These are phyloP conservation scores for Fusarium lateritium DNA, from an alignment of 2,329 filamentous ascomycete species.

Conservation along the genomic window DNA sequence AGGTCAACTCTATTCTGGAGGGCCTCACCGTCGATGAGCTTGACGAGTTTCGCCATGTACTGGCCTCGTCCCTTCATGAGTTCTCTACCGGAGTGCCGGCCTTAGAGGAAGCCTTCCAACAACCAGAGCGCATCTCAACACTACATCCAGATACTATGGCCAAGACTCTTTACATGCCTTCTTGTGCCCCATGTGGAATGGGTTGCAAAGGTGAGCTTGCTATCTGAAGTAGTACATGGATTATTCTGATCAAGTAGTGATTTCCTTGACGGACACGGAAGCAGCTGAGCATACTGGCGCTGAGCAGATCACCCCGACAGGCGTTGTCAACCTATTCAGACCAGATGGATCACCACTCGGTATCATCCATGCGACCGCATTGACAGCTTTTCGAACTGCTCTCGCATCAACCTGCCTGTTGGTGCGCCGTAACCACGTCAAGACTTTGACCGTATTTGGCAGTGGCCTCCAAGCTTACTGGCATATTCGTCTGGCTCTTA, in stretches of 20 bases:
- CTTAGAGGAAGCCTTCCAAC: slow-evolving; percentile 64
- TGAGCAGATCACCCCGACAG: slow-evolving; percentile 67
- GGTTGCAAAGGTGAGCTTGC: slow-evolving; percentile 73
- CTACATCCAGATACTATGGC: slow-evolving; percentile 64
- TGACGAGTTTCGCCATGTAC: slow-evolving; percentile 63
- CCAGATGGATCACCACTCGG: slow-evolving; percentile 74
- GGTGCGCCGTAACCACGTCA: slow-evolving; percentile 75
- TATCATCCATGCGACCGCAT: slow-evolving; percentile 78
- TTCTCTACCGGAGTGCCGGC: slow-evolving; percentile 71
- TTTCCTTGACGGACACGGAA: slow-evolving; percentile 69
- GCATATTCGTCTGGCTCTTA: slow-evolving; percentile 88
- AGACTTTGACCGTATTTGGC: slow-evolving; percentile 87
- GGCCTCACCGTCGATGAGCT: slow-evolving; percentile 67
- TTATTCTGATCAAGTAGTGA: slow-evolving; percentile 61
- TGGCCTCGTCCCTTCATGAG: slow-evolving; percentile 70
- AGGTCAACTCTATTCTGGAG: slow-evolving; percentile 69
- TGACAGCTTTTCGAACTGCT: slow-evolving; percentile 87
- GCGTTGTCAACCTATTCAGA: slow-evolving; percentile 78
- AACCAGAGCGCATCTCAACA: slow-evolving; percentile 68
- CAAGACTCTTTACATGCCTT: slow-evolving; percentile 82
- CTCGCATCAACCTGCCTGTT: slow-evolving; percentile 79
- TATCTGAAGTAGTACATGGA: neutral
- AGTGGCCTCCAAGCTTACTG: slow-evolving; percentile 93
- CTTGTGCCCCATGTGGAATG: slow-evolving; percentile 73
- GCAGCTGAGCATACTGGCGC: slow-evolving; percentile 48